Conservation (phyloP, 2,329 filamentous ascomycete species). For the Arthrinium puccinioides region DNA sequence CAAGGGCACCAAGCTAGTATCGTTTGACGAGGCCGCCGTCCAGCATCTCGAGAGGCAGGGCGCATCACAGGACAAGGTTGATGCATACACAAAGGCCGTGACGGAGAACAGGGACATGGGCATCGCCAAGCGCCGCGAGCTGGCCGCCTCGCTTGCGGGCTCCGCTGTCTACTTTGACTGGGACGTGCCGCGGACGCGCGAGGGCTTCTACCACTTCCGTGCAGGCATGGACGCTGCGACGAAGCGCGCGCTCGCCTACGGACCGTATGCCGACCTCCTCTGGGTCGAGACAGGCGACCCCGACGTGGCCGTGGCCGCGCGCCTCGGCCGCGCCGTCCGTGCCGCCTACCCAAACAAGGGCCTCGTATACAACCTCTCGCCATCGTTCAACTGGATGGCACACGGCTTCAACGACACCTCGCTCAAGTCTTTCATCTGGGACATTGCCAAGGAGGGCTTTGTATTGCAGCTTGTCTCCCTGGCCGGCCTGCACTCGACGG, state of each 20-base stretch:
- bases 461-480: conserved; percentile 61
- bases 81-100: conserved; percentile 59
- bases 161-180: conserved; percentile 75
- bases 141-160: conserved; percentile 43
- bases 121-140: conserved; percentile 65
- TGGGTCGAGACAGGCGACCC: conserved; percentile 97
- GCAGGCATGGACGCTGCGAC: conserved; percentile 81
- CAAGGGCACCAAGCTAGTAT: conserved; percentile 74
- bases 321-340: conserved; percentile 72
- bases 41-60: conserved; percentile 64
- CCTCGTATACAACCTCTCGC: conserved; percentile 92
- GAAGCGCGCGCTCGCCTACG: conserved; percentile 87
- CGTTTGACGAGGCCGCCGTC: conserved; percentile 85
- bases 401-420: conserved; percentile 82
- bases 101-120: conserved; percentile 64
- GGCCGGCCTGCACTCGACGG: conserved; percentile 59
- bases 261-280: conserved; percentile 85
- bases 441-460: conserved; percentile 83
- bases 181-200: conserved; percentile 86
- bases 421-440: conserved; percentile 91
- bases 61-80: conserved; percentile 54
- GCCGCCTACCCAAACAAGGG: conserved; percentile 68
- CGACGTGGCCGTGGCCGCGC: conserved; percentile 66
- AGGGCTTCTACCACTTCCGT: conserved; percentile 88
- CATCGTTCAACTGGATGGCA: conserved; percentile 97